Percentiles rank a stretch among this genome's conserved stretches.
Evolutionary conservation across 306 rosid genomes (phyloP).

Genomic region (Cicer pinnatifidum): DNA sequence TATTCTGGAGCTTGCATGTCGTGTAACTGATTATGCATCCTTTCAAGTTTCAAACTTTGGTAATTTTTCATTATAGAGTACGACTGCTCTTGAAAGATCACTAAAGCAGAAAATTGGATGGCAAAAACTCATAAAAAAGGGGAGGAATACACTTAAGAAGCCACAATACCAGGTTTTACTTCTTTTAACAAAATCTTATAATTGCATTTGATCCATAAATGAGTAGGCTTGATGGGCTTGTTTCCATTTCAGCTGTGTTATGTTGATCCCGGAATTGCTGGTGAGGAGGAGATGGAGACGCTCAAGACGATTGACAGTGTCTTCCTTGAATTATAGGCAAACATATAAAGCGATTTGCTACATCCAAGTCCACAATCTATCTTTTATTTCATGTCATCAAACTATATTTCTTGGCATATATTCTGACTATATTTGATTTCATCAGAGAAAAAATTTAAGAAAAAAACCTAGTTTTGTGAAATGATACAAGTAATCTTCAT

Average conservation of each 20-base stretch:
- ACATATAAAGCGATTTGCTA: constrained; percentile 32
- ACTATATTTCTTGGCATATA: constrained; percentile 20
- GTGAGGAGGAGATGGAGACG: constrained; percentile 59
- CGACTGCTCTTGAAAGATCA: constrained; percentile 60
- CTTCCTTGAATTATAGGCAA: constrained; percentile 66
- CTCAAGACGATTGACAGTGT: constrained; percentile 70
- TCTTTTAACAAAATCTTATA: constrained; percentile 11
- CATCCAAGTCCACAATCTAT: constrained; percentile 29
- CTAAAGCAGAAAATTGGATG: constrained; percentile 65
- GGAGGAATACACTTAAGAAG: constrained; percentile 71
- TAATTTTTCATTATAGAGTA: constrained; percentile 58
- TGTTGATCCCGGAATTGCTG: constrained; percentile 76
- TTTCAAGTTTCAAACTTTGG: constrained; percentile 38
- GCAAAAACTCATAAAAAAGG: constrained; percentile 76
- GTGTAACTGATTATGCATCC: constrained; percentile 10
- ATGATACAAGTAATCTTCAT: background rate
- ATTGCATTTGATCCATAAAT: constrained; percentile 18
- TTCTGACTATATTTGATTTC: constrained; percentile 38
- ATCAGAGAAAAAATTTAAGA: constrained; percentile 34
- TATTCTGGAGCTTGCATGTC: constrained; percentile 34
- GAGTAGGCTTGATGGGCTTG: constrained; percentile 42
- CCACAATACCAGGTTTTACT: constrained; percentile 75
- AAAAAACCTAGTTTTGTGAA: constrained; percentile 28
- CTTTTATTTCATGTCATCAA: constrained; percentile 25
- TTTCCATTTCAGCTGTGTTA: constrained; percentile 70